Conservation (phyloP, 2,329 filamentous ascomycete genomes). For the Dryadomyces quercus-mongolicae region DNA sequence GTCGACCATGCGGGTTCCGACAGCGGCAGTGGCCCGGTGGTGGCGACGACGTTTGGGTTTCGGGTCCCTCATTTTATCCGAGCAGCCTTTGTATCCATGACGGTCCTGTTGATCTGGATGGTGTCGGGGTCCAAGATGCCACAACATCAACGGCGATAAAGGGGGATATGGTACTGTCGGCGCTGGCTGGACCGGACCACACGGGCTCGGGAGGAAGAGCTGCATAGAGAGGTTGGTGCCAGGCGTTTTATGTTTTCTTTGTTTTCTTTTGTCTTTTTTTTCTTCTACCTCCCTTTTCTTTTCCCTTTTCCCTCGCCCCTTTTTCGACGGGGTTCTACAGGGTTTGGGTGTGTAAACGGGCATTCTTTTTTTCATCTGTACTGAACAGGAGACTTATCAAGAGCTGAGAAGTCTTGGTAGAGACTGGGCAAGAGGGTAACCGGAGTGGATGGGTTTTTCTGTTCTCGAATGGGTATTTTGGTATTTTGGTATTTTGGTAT, state of each 20-base stretch:
- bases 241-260: background rate
- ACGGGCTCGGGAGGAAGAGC: background rate
- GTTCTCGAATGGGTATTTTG: background rate
- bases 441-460: background rate
- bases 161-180: background rate
- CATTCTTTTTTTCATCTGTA: slow-evolving; percentile 4
- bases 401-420: slow-evolving; percentile 41
- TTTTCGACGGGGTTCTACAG: background rate
- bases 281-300: background rate
- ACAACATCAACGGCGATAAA: slow-evolving; percentile 1
- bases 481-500: background rate
- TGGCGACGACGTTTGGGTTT: slow-evolving; percentile 11
- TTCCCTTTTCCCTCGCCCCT: background rate
- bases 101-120: slow-evolving; percentile 30
- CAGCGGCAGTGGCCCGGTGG: background rate
- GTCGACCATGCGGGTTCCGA: background rate
- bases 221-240: background rate
- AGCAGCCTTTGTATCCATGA: slow-evolving; percentile 27
- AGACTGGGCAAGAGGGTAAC: slow-evolving; percentile 1
- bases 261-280: background rate
- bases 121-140: slow-evolving; percentile 11
- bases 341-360: background rate
- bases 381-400: slow-evolving; percentile 33
- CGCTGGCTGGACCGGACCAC: background rate
- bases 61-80: slow-evolving; percentile 27